These are phyloP conservation scores for Petunia secreta DNA, from an alignment of 257 asterid genomes.

Conservation along the genomic window DNA sequence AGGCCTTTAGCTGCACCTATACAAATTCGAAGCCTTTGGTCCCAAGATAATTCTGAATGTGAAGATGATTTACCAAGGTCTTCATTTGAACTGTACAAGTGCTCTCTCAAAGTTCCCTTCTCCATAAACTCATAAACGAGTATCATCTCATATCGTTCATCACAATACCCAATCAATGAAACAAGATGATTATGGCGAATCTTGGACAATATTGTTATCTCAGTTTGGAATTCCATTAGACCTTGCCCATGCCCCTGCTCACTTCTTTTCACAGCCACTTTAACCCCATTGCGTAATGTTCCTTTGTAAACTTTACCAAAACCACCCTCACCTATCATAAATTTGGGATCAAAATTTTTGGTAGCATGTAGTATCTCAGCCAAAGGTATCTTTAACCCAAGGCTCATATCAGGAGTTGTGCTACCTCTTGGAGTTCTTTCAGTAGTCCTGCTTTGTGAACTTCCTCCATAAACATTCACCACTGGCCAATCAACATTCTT, in stretches of 20 bases:
- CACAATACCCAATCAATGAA: constrained; percentile 65
- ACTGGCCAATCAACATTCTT: constrained; percentile 37
- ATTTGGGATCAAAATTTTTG: constrained; percentile 37
- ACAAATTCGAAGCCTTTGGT: constrained; percentile 53
- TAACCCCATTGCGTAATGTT: constrained; percentile 43
- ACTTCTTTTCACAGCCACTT: constrained; percentile 69
- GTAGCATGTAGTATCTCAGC: constrained; percentile 51
- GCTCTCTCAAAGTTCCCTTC: constrained; percentile 62
- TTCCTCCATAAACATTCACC: constrained; percentile 32
- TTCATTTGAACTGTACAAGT: constrained; percentile 39
- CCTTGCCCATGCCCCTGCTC: constrained; percentile 61
- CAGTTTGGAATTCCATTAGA: constrained; percentile 57
- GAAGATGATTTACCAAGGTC: constrained; percentile 22
- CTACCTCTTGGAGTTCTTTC: constrained; percentile 33
- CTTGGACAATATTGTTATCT: constrained; percentile 53
- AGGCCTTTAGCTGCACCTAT: constrained; percentile 61
- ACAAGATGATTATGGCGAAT: constrained; percentile 65
- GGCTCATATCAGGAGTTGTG: constrained; percentile 42
- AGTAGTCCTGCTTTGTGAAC: constrained; percentile 39
- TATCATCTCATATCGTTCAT: constrained; percentile 57
- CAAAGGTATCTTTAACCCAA: constrained; percentile 52
- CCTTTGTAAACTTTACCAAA: constrained; percentile 72
- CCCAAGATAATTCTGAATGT: constrained; percentile 43
- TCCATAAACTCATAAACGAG: constrained; percentile 69
- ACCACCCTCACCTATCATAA: constrained; percentile 64